Percentiles rank a stretch among this genome's conserved stretches.
Conservation (phyloP, 371 early-diverging fungal genomes). For the Rhizopus stolonifer region DNA sequence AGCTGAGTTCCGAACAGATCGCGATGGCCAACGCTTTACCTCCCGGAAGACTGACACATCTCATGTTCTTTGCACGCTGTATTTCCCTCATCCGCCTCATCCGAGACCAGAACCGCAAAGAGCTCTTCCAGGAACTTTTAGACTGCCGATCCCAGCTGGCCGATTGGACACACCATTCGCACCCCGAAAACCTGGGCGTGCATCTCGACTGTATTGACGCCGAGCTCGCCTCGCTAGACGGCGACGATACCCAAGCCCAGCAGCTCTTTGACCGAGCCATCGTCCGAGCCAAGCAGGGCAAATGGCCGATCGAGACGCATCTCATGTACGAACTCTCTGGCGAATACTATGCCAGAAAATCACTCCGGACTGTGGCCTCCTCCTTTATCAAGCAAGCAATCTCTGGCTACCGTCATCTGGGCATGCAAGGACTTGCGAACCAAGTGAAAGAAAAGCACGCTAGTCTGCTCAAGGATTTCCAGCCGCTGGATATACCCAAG, state of each 20-base stretch:
- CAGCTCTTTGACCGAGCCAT: slow-evolving; percentile 39
- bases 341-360: slow-evolving; percentile 33
- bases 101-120: slow-evolving; percentile 6
- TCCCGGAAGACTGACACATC: slow-evolving; percentile 37
- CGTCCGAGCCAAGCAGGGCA: slow-evolving; percentile 33
- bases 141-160: slow-evolving; percentile 19
- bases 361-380: slow-evolving; percentile 26
- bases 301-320: slow-evolving; percentile 34
- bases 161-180: slow-evolving; percentile 39
- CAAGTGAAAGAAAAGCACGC: slow-evolving; percentile 22
- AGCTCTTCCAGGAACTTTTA: slow-evolving; percentile 17
- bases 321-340: slow-evolving; percentile 44
- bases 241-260: slow-evolving; percentile 25
- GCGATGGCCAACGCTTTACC: slow-evolving; percentile 32
- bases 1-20: slow-evolving; percentile 29
- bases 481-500: slow-evolving; percentile 1
- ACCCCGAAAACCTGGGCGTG: slow-evolving; percentile 34
- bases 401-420: slow-evolving; percentile 29
- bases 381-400: slow-evolving; percentile 39
- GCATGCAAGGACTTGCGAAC: slow-evolving; percentile 38
- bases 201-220: slow-evolving; percentile 41
- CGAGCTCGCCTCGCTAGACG: slow-evolving; percentile 35
- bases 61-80: slow-evolving; percentile 44
- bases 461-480: slow-evolving; percentile 2
- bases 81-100: slow-evolving; percentile 34